Evolutionary conservation across 352 stramenopile species (phyloP).

Genomic region (Phytophthora pluvialis): DNA sequence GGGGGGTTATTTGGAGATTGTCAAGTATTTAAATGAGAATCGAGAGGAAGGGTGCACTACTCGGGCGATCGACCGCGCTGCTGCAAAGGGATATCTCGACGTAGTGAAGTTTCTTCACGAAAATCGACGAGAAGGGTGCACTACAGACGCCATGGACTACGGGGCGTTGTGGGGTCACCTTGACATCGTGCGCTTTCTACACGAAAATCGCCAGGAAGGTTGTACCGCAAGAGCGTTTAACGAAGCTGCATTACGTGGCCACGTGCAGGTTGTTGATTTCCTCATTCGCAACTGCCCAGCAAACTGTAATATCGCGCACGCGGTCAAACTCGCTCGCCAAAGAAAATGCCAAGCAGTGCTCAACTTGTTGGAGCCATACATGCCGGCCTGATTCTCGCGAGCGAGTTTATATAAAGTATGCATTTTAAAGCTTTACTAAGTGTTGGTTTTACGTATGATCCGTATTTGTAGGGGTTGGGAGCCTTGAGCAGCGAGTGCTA

Average conservation of each 20-base stretch:
- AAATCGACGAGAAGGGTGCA: slow-evolving; percentile 46
- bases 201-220: slow-evolving; percentile 58
- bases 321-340: slow-evolving; percentile 53
- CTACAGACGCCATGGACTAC: slow-evolving; percentile 64
- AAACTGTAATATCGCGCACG: slow-evolving; percentile 46
- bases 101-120: slow-evolving; percentile 41
- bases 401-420: background rate
- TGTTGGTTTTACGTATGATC: too few relatives aligned
- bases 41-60: slow-evolving; percentile 39
- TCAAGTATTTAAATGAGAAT: slow-evolving; percentile 38
- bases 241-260: slow-evolving; percentile 49
- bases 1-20: slow-evolving; percentile 32
- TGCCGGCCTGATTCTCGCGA: background rate
- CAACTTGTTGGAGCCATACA: slow-evolving; percentile 18
- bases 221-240: slow-evolving; percentile 59
- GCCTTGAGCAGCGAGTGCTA: too few relatives aligned
- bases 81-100: slow-evolving; percentile 35
- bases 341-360: slow-evolving; percentile 38
- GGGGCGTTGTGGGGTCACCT: slow-evolving; percentile 49
- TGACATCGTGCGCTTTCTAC: slow-evolving; percentile 55
- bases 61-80: slow-evolving; percentile 36
- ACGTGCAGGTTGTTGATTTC: slow-evolving; percentile 49
- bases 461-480: background rate
- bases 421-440: too few relatives aligned
- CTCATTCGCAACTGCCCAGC: slow-evolving; percentile 43